Evolutionary conservation across 108 stramenopile genomes (phyloP), one percentile per base, ranked within the genome.

Genomic region (Bacterosira constricta): DNA sequence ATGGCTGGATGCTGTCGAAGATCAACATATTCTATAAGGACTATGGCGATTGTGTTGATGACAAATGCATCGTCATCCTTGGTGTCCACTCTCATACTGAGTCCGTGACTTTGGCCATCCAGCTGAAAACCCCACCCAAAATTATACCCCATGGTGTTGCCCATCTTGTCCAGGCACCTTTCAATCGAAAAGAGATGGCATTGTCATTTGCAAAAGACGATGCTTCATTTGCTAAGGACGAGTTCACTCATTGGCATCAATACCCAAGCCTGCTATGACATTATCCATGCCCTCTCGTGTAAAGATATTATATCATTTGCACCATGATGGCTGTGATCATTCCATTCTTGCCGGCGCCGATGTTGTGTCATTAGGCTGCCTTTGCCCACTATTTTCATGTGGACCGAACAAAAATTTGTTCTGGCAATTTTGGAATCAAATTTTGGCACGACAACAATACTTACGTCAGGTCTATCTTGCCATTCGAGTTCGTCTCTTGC

Each of bases 391-490:
- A n/a, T n/a, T n/a, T n/a, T n/a, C n/a, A n/a, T n/a, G n/a, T n/a
- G n/a, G n/a, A n/a, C n/a, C n/a, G n/a, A n/a, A n/a, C n/a, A n/a
- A n/a, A n/a, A n/a, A n/a, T n/a, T n/a, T n/a, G n/a, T n/a, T n/a
- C n/a, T n/a, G n/a, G n/a, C n/a, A n/a, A n/a, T n/a, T 49, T 58
- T 59, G 69, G 69, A 17, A 44, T 70, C 23, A 47, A 70, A 23
- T 70, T 50, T 39, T 9, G 0, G 1, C 45, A 5, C 6, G 38
- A 50, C 23, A 31, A 37, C 35, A 1, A 36, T 6, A 37, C 20
- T 26, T 60, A 25, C 32, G 47, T 70, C 11, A 30, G 58, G 0
- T 30, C 58, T 0, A 50, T 70, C 3, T 59, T 57, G 1, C 69
- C 44, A 4, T 70, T 60, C 15, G 58, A 70, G n/a, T 59, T 70